phyloP scores from a whole-genome alignment of 1,139 yeast species.

The Suhomyces terraborum region DNA sequence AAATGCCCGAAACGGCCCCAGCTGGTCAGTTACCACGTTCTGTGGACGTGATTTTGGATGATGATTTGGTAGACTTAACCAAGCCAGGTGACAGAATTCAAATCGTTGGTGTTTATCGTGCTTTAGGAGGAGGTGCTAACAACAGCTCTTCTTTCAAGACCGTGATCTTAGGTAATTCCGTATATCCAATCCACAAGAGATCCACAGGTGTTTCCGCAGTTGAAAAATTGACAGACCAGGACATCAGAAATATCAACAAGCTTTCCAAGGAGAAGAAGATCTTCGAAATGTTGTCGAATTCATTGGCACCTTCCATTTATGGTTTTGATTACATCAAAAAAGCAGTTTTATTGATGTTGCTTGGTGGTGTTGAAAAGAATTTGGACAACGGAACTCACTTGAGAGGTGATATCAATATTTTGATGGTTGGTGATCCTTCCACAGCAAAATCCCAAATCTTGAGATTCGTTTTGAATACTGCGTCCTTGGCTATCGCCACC shows the following conservation, averaged over 20 bases:
- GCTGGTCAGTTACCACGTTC: slow-evolving; percentile 97
- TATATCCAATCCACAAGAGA: slow-evolving; percentile 84
- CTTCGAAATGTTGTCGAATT: slow-evolving; percentile 77
- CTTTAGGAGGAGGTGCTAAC: slow-evolving; percentile 78
- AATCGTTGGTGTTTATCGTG: slow-evolving; percentile 90
- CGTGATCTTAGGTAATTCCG: slow-evolving; percentile 81
- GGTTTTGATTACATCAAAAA: slow-evolving; percentile 91
- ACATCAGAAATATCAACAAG: slow-evolving; percentile 83
- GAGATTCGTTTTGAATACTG: slow-evolving; percentile 91
- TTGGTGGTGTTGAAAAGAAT: slow-evolving; percentile 95
- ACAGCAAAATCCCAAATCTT: slow-evolving; percentile 97
- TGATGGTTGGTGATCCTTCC: slow-evolving; percentile 99
- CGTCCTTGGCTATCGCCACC: slow-evolving; percentile 93
- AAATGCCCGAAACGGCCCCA: slow-evolving; percentile 98
- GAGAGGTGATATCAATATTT: slow-evolving; percentile 94
- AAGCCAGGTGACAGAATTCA: slow-evolving; percentile 98
- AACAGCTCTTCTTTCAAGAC: slow-evolving; percentile 75
- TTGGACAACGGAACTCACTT: slow-evolving; percentile 94
- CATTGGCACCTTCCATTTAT: slow-evolving; percentile 93
- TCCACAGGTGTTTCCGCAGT: slow-evolving; percentile 82
- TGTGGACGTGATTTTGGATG: slow-evolving; percentile 87
- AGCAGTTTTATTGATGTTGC: slow-evolving; percentile 85
- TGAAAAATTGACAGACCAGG: slow-evolving; percentile 76
- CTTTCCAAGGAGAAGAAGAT: slow-evolving; percentile 65
- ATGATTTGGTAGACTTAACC: slow-evolving; percentile 86